These are phyloP conservation scores for Fraxinus sp. DNA, from an alignment of 305 asterid genomes.

Conservation along the genomic window DNA sequence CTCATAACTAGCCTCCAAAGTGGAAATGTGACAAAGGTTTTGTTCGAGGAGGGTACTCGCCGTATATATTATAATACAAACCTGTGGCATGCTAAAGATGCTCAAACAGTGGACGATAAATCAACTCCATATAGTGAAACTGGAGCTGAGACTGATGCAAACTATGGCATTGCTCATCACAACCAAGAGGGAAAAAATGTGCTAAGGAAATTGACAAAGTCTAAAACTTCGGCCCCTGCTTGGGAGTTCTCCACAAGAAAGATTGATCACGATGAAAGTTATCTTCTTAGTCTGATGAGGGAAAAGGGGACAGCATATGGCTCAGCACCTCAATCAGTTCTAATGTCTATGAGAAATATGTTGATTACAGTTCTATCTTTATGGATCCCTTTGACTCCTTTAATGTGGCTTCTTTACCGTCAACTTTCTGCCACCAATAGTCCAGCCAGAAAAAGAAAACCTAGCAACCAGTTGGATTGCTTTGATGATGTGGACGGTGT, in stretches of 20 bases:
- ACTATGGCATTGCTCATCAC: slow-evolving; percentile 21
- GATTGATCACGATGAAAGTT: slow-evolving; percentile 89
- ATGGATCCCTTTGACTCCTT: slow-evolving; percentile 90
- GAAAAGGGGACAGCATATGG: slow-evolving; percentile 71
- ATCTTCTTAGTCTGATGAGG: slow-evolving; percentile 83
- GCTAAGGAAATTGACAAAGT: slow-evolving; percentile 35
- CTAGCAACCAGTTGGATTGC: slow-evolving; percentile 59
- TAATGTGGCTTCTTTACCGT: slow-evolving; percentile 91
- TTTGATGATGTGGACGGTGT: slow-evolving; percentile 96
- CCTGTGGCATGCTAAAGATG: slow-evolving; percentile 25
- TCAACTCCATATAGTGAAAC: slow-evolving; percentile 16
- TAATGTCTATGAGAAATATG: slow-evolving; percentile 61
- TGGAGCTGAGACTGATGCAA: slow-evolving; percentile 26
- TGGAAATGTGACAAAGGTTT: slow-evolving; percentile 67
- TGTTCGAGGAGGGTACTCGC: slow-evolving; percentile 89
- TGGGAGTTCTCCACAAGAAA: slow-evolving; percentile 90
- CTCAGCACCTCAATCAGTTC: slow-evolving; percentile 80
- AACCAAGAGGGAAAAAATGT: slow-evolving; percentile 25
- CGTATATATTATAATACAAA: slow-evolving; percentile 64
- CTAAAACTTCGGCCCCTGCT: slow-evolving; percentile 36
- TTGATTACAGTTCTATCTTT: slow-evolving; percentile 69
- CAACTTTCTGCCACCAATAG: slow-evolving; percentile 81
- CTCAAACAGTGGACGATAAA: slow-evolving; percentile 25
- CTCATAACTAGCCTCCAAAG: slow-evolving; percentile 62
- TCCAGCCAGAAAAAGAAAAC: slow-evolving; percentile 66